Evolutionary conservation across 2,329 filamentous ascomycete genomes (phyloP).

Genomic region (Verticillium tricorpus): DNA sequence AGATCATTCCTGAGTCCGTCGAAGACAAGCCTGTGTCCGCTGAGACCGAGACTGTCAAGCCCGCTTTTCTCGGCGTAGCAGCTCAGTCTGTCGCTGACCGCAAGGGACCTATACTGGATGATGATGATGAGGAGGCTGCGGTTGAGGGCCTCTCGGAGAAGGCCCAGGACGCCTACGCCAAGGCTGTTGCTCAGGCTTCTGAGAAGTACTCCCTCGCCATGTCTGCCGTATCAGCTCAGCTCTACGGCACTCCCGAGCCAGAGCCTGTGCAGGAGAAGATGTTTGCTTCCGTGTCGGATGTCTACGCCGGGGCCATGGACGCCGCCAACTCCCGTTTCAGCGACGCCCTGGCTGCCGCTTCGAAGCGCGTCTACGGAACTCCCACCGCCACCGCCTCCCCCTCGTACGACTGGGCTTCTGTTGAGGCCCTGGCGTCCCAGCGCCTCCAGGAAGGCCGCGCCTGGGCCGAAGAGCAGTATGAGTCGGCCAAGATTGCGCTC

Average conservation of each 20-base stretch:
- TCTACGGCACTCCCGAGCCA: constrained; percentile 65
- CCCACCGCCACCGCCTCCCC: constrained; percentile 36
- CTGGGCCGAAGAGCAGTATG: constrained; percentile 67
- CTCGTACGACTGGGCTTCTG: constrained; percentile 41
- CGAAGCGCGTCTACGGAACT: constrained; percentile 43
- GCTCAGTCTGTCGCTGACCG: constrained; percentile 45
- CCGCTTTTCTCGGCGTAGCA: constrained; percentile 45
- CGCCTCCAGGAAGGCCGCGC: constrained; percentile 66
- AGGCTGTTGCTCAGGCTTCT: constrained; percentile 61
- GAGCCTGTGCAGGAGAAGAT: constrained; percentile 57
- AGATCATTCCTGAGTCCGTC: constrained; percentile 17
- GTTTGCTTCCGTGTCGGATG: constrained; percentile 62
- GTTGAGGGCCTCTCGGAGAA: constrained; percentile 34
- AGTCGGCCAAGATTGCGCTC: constrained; percentile 61
- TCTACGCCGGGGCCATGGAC: constrained; percentile 61
- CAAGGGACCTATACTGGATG: constrained; percentile 40
- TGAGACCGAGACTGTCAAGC: constrained; percentile 33
- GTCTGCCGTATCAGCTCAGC: constrained; percentile 61
- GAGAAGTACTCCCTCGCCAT: constrained; percentile 64
- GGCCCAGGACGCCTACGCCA: constrained; percentile 56
- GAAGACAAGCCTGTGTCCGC: constrained; percentile 21
- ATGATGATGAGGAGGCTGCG: constrained; percentile 5
- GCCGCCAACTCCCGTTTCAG: constrained; percentile 57
- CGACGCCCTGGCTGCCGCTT: constrained; percentile 49
- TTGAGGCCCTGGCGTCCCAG: constrained; percentile 64